These are phyloP conservation scores for Xylariaceae sp. DNA, from an alignment of 2,329 filamentous ascomycete species.

Conservation along the genomic window DNA sequence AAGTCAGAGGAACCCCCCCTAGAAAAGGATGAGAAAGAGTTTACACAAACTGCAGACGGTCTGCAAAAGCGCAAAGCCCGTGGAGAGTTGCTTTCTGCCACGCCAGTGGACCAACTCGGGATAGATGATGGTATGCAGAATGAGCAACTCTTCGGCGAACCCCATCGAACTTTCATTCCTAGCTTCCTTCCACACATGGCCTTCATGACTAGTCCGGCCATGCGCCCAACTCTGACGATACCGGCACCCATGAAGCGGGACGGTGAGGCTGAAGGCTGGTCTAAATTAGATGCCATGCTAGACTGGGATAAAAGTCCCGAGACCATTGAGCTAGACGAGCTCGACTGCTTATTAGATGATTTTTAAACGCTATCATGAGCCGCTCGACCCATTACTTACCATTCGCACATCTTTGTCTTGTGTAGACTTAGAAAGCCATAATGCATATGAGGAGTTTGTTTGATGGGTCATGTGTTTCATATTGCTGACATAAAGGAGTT, in stretches of 20 bases:
- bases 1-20: conserved; percentile 86
- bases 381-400: conserved; percentile 1
- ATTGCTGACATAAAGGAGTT: conserved; percentile 30
- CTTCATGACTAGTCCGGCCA: conserved; percentile 62
- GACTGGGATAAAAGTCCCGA: conserved; percentile 80
- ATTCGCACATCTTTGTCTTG: background rate
- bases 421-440: conserved; percentile 15
- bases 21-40: conserved; percentile 94
- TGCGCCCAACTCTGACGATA: conserved; percentile 56
- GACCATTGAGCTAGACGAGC: conserved; percentile 88
- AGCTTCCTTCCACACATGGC: conserved; percentile 46
- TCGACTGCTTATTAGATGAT: conserved; percentile 83
- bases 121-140: conserved; percentile 55
- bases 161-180: conserved; percentile 42
- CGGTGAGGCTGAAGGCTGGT: conserved; percentile 51
- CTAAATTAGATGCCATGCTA: conserved; percentile 52
- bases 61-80: conserved; percentile 72
- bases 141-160: conserved; percentile 61
- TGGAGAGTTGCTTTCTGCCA: conserved; percentile 49
- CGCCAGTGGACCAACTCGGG: conserved; percentile 45
- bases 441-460: conserved; percentile 29
- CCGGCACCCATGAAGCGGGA: conserved; percentile 49
- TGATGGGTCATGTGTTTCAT: conserved; percentile 27
- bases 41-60: conserved; percentile 91
- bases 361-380: conserved; percentile 59